Evolutionary conservation across 2,329 filamentous ascomycete species (phyloP).

Genomic region (Phyllosticta citriasiana): DNA sequence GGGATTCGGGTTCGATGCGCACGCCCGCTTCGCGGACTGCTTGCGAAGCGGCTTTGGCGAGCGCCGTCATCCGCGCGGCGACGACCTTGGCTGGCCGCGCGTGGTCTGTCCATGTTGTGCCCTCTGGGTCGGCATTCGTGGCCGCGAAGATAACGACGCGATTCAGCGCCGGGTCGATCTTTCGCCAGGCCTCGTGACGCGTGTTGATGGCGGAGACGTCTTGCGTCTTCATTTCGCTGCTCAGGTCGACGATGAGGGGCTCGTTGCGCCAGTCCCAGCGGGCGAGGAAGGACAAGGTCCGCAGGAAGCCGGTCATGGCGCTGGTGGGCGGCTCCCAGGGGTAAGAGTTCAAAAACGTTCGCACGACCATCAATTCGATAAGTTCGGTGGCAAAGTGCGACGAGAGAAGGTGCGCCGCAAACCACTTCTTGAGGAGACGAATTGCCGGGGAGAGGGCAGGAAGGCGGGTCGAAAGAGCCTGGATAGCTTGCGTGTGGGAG

Average conservation of each 20-base stretch:
- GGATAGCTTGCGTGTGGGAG: constrained; percentile 70
- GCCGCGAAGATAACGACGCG: constrained; percentile 71
- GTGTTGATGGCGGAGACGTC: constrained; percentile 56
- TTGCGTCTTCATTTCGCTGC: constrained; percentile 44
- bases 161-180: constrained; percentile 82
- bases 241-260: constrained; percentile 70
- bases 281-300: constrained; percentile 68
- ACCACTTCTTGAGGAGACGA: constrained; percentile 82
- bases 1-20: constrained; percentile 36
- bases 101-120: constrained; percentile 69
- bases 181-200: constrained; percentile 74
- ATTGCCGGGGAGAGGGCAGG: constrained; percentile 73
- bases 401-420: constrained; percentile 68
- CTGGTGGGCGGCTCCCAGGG: constrained; percentile 74
- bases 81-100: constrained; percentile 66
- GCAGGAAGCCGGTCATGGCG: constrained; percentile 67
- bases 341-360: constrained; percentile 69
- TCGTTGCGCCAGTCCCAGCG: constrained; percentile 87
- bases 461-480: constrained; percentile 70
- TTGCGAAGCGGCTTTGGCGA: constrained; percentile 67
- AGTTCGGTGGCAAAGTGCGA: constrained; percentile 69
- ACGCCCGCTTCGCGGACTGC: constrained; percentile 29
- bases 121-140: constrained; percentile 66
- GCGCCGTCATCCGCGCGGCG: constrained; percentile 68
- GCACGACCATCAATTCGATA: constrained; percentile 71